These are phyloP conservation scores for Naganishia onofrii DNA, from an alignment of 768 basidiomycete species.

Conservation along the genomic window DNA sequence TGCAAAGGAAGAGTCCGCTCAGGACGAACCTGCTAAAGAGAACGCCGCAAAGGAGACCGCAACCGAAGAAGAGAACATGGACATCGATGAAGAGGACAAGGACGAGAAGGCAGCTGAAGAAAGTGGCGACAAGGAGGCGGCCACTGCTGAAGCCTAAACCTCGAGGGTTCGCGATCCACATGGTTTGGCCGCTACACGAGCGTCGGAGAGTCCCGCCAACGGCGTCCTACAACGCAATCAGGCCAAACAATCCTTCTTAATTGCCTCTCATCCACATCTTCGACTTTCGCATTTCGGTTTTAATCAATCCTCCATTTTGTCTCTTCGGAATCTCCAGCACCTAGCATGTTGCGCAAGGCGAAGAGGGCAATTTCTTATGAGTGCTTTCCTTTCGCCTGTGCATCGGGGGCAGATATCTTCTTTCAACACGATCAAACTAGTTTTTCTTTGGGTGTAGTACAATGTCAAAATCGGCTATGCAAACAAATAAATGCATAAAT, in stretches of 20 bases:
- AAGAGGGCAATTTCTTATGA: not conserved
- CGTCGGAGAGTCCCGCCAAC: not conserved
- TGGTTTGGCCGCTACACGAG: no score
- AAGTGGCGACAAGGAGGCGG: not conserved
- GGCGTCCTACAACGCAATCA: not conserved
- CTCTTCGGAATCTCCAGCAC: not conserved
- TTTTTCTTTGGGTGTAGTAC: constrained; percentile 3
- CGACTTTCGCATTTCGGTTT: constrained; percentile 20
- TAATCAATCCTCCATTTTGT: not conserved
- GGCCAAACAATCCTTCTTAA: not conserved
- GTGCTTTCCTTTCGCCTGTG: not conserved
- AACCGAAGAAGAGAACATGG: not conserved
- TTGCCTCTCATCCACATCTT: constrained; percentile 6
- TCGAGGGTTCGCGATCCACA: not conserved
- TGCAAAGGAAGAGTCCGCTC: not conserved
- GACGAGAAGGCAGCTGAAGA: constrained; percentile 9
- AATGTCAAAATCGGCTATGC: constrained; percentile 7
- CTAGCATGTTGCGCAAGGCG: constrained; percentile 11
- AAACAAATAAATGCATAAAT: constrained; percentile 4
- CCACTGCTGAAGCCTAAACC: not conserved
- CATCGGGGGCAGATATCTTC: not conserved
- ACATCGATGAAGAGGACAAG: not conserved
- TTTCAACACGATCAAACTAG: constrained; percentile 5
- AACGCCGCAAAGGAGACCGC: constrained; percentile 14
- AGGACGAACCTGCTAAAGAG: not conserved